Evolutionary conservation across 73 alveolate genomes (phyloP).

Genomic region (Paramecium tetraurelia): DNA sequence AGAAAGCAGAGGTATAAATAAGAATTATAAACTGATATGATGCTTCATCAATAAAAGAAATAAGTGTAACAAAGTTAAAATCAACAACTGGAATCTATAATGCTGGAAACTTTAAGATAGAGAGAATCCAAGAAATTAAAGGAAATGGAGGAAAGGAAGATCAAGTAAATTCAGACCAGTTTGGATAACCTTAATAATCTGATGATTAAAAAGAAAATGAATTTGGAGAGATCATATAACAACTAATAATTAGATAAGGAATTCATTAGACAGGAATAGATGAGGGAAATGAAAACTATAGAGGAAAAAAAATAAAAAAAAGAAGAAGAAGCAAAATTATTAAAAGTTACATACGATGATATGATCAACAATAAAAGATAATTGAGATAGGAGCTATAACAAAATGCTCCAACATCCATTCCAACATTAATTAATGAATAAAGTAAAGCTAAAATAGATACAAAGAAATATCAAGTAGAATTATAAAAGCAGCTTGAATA

Average conservation of each 20-base stretch:
- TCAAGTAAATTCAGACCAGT: not conserved
- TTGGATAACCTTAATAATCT: not conserved
- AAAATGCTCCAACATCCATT: not conserved
- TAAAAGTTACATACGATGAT: not conserved
- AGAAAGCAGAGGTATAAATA: not conserved
- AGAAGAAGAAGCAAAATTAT: not conserved
- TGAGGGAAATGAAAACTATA: not conserved
- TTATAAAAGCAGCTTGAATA: not conserved
- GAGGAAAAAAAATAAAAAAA: not conserved
- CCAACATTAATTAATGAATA: not conserved
- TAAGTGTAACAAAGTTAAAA: not conserved
- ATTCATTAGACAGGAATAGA: not conserved
- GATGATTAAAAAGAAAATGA: slow-evolving; percentile 24
- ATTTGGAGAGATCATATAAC: not conserved
- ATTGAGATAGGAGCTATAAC: not conserved
- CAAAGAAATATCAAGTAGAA: not conserved
- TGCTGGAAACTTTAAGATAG: slow-evolving; percentile 7
- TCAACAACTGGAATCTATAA: not conserved
- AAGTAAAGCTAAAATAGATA: not conserved
- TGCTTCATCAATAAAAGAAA: slow-evolving; percentile 2
- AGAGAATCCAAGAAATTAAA: not conserved
- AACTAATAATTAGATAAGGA: not conserved
- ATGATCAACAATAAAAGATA: not conserved
- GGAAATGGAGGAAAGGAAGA: slow-evolving; percentile 26
- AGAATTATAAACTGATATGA: slow-evolving; percentile 18